Conservation (phyloP, 805 yeast species). For the Clavispora phyllophila region DNA sequence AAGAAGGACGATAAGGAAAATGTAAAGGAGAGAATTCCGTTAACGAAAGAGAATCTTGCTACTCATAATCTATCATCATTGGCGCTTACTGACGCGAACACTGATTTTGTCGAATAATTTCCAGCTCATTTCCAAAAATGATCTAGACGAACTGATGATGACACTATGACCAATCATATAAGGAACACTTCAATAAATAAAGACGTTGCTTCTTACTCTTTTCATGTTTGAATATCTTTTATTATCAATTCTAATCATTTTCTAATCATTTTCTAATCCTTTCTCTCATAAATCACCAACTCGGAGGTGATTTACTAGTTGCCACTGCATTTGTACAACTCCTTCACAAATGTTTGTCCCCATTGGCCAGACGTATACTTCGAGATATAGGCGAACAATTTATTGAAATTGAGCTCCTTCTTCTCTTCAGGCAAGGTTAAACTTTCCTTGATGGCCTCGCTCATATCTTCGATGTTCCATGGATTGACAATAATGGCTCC, state of each 20-base stretch:
- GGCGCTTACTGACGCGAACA: slow-evolving; percentile 3
- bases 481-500: slow-evolving; percentile 95
- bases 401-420: slow-evolving; percentile 70
- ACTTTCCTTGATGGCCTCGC: slow-evolving; percentile 80
- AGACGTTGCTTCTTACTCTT: neutral
- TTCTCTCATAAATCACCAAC: neutral
- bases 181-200: neutral
- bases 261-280: neutral
- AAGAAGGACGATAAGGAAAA: slow-evolving; percentile 10
- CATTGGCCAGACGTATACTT: slow-evolving; percentile 94
- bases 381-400: slow-evolving; percentile 79
- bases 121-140: too few species aligned
- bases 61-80: slow-evolving; percentile 13
- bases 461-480: slow-evolving; percentile 95
- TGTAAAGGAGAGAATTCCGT: slow-evolving; percentile 5
- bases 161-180: neutral
- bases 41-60: slow-evolving; percentile 14
- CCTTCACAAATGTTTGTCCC: slow-evolving; percentile 95
- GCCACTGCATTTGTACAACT: slow-evolving; percentile 45
- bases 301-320: neutral
- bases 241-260: neutral
- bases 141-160: neutral
- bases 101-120: slow-evolving; percentile 8
- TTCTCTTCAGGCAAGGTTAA: slow-evolving; percentile 82
- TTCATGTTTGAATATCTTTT: neutral